Base-by-base conservation (phyloP, 1,284 basidiomycete genomes). In the Trichosporon faecale region DNA sequence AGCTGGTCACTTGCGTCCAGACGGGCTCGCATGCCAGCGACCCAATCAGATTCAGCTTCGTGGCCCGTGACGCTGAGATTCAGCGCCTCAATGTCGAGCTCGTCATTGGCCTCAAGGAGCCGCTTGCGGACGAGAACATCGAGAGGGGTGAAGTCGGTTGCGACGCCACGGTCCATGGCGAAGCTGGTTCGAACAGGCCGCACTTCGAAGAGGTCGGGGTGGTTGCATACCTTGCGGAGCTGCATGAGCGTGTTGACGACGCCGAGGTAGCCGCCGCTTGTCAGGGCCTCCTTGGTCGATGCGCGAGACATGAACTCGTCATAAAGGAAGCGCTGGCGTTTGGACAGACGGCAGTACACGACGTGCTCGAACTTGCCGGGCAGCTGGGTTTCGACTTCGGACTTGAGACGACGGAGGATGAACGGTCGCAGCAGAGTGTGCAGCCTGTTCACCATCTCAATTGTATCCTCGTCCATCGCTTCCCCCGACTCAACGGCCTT, bases 161-260 rank as follows among this genome's bases (percentile, higher is more conserved):
- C 86, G 3, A 91, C 93, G 25, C 93, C 92, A 33, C 89, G 88
- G 44, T 87, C 84, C 91, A 95, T 93, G 0, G 91, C 90, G 81
- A 98, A 96, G 7, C 93, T 94, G 0, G 95, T 98, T 60, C 93
- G 89, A 75, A 98, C 93, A 0, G 94, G 94, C 55, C 95, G 89
- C 21, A 96, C 92, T 83, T 98, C 96, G 81, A 98, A 98, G 25
- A 98, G 86, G 79, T 98, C 92, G 0, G 95, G 95, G 80, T 98
- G 95, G 77, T 97, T 97, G 86, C 95, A 96, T 49, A 95, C 93
- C 84, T 95, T 95, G 66, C 93, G 88, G 23, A 97, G 87, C 80
- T 98, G 96, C 95, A 98, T 98, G 70, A 98, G 87, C 71, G 96
- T 93, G 81, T 98, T 98, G 83, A 95, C 94, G 71, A 98, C 94